Evolutionary conservation across 2,329 filamentous ascomycete genomes (phyloP).

Genomic region (Diplocarpon rosae): DNA sequence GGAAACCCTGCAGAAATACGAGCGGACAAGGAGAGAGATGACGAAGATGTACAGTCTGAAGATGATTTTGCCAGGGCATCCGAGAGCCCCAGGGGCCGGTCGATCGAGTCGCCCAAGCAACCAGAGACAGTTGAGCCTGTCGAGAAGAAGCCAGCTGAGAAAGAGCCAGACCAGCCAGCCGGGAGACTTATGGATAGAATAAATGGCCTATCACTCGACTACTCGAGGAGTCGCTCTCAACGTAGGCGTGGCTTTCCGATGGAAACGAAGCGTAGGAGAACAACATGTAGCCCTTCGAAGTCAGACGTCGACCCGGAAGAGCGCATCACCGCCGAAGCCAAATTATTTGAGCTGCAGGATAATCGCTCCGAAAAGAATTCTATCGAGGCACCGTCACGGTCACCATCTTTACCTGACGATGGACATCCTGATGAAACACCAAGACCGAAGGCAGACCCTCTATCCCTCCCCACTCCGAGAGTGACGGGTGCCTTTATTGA

Average conservation of each 20-base stretch:
- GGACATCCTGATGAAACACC: constrained; percentile 15
- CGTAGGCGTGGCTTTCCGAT: not conserved
- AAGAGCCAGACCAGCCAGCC: not conserved
- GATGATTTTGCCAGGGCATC: not conserved
- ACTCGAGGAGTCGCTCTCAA: not conserved
- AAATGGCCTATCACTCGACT: not conserved
- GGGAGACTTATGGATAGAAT: not conserved
- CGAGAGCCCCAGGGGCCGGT: not conserved
- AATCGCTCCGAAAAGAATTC: constrained; percentile 18
- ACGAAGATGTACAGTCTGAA: not conserved
- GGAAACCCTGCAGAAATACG: not conserved
- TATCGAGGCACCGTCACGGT: constrained; percentile 13
- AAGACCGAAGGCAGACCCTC: constrained; percentile 13
- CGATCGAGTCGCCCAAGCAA: not conserved
- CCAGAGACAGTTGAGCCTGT: not conserved
- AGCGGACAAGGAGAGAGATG: not conserved
- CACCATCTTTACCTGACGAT: constrained; percentile 15
- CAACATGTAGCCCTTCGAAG: constrained; percentile 11
- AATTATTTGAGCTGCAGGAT: constrained; percentile 22
- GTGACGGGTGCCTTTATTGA: constrained; percentile 26
- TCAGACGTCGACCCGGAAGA: constrained; percentile 22
- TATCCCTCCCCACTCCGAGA: constrained; percentile 22
- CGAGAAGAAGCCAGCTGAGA: not conserved
- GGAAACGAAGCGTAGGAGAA: constrained; percentile 12
- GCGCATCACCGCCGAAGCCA: constrained; percentile 20